These are phyloP conservation scores for Alternaria brassicae DNA, from an alignment of 2,329 filamentous ascomycete species.

Conservation along the genomic window DNA sequence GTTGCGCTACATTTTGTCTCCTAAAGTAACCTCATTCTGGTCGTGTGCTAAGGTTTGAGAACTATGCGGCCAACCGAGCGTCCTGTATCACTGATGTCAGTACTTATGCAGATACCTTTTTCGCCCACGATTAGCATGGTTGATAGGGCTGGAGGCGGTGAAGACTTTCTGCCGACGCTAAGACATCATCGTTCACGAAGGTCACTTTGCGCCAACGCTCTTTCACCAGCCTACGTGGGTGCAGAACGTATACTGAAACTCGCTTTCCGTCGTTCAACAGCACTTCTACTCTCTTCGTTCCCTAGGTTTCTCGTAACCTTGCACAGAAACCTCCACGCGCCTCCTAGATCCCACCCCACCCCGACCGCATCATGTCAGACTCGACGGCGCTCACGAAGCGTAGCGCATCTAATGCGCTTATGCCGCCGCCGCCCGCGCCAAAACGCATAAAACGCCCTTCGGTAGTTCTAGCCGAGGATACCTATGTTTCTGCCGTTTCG, in stretches of 20 bases:
- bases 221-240: conserved; percentile 2
- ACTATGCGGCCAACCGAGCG: background rate
- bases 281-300: background rate
- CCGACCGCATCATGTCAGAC: conserved; percentile 37
- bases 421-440: conserved; percentile 83
- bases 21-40: background rate
- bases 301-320: background rate
- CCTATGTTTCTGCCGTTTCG: conserved; percentile 87
- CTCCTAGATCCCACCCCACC: background rate
- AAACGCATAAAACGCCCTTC: conserved; percentile 93
- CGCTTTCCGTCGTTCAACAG: no score
- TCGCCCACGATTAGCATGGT: background rate
- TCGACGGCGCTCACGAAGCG: conserved; percentile 73
- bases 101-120: conserved; percentile 13
- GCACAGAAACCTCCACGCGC: background rate
- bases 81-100: background rate
- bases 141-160: conserved; percentile 46
- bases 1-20: background rate
- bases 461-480: conserved; percentile 89
- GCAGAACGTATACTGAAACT: background rate
- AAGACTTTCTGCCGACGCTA: conserved; percentile 28
- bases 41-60: background rate
- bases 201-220: conserved; percentile 22
- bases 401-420: conserved; percentile 71
- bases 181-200: conserved; percentile 18